Evolutionary conservation across 2,329 filamentous ascomycete genomes (phyloP).

Genomic region (Venturia pyrina): DNA sequence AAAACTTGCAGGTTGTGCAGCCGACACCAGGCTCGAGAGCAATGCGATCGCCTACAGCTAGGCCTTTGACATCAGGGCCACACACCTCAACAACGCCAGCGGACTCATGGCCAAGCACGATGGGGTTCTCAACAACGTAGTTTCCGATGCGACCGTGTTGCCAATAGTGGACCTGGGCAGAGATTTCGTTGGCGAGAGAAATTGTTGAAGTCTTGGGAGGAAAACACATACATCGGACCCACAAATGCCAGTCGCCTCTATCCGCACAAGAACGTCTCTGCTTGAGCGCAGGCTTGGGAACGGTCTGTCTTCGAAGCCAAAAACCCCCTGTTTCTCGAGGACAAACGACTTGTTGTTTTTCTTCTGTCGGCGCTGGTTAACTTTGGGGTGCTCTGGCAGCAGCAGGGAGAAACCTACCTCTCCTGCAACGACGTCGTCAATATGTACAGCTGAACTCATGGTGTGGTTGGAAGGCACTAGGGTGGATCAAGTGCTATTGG

Average conservation of each 20-base stretch:
- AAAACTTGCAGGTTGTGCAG: constrained; percentile 16
- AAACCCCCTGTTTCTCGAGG: constrained; percentile 34
- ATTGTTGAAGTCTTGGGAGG: neutral
- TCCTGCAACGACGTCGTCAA: neutral
- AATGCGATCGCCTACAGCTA: constrained; percentile 21
- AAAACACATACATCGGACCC: constrained; percentile 10
- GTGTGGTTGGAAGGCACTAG: too few species aligned
- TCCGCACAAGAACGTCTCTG: constrained; percentile 13
- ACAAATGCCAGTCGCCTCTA: constrained; percentile 16
- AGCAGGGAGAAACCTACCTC: too few species aligned
- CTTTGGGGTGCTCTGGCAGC: too few species aligned
- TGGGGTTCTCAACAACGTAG: constrained; percentile 18
- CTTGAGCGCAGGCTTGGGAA: constrained; percentile 23
- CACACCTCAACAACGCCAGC: constrained; percentile 19
- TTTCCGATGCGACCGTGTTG: constrained; percentile 20
- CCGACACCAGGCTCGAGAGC: constrained; percentile 21
- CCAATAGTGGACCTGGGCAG: constrained; percentile 16
- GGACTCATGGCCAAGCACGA: constrained; percentile 23
- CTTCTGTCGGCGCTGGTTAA: neutral
- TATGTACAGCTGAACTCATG: too few species aligned
- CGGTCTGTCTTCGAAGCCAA: constrained; percentile 35
- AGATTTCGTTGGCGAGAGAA: too few species aligned
- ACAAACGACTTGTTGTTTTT: constrained; percentile 34
- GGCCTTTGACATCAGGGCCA: constrained; percentile 18
- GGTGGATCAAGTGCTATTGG: too few species aligned